phyloP scores from a whole-genome alignment of 2,329 filamentous ascomycete species.

The Gnomoniopsis smithogilvyi region DNA sequence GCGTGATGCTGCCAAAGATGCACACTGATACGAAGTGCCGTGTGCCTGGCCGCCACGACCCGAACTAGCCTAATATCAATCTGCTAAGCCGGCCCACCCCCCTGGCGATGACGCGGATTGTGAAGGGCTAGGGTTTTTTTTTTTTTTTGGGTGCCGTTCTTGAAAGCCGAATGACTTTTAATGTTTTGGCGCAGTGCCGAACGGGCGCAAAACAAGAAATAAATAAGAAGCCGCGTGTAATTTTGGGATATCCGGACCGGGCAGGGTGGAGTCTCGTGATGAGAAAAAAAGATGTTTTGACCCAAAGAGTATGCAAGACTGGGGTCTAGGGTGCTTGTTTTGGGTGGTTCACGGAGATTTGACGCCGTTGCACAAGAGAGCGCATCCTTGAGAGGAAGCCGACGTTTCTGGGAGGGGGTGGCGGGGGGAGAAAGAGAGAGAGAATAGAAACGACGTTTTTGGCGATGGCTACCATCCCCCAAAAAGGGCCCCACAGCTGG shows the following conservation, averaged over 20 bases:
- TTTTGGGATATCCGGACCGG: background rate
- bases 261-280: background rate
- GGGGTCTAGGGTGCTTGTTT: background rate
- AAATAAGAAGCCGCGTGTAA: background rate
- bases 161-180: too few species aligned
- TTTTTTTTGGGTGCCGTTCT: background rate
- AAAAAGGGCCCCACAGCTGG: background rate
- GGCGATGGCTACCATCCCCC: too few species aligned
- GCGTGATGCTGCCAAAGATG: background rate
- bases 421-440: too few species aligned
- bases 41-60: background rate
- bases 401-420: too few species aligned
- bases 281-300: background rate
- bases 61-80: background rate
- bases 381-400: background rate
- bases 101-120: background rate
- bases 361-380: background rate
- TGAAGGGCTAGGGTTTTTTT: background rate
- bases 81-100: background rate
- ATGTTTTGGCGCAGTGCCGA: too few species aligned
- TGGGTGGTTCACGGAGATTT: background rate
- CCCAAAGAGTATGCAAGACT: background rate
- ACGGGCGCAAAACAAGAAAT: background rate
- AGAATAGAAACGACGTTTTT: background rate
- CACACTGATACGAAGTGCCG: background rate